Evolutionary conservation across 2,329 filamentous ascomycete species (phyloP).

Genomic region (Fusarium pininemorale): DNA sequence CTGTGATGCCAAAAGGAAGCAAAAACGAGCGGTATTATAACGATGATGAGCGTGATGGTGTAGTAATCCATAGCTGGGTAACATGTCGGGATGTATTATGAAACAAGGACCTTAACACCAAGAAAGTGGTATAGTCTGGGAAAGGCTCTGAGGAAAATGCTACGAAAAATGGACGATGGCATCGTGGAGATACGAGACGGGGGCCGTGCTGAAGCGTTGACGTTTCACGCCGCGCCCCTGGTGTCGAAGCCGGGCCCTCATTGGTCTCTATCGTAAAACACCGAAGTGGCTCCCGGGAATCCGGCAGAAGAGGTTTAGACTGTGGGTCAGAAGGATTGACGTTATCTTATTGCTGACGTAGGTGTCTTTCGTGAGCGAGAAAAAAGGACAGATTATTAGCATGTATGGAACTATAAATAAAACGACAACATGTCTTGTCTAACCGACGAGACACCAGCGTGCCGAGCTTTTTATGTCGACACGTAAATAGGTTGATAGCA

Average conservation of each 20-base stretch:
- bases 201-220: neutral
- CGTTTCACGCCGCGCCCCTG: neutral
- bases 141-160: neutral
- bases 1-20: neutral
- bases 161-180: neutral
- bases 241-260: rapidly evolving
- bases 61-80: neutral
- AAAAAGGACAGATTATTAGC: too few relatives aligned
- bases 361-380: rapidly evolving
- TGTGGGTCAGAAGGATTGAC: neutral
- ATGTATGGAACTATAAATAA: too few relatives aligned
- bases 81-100: neutral
- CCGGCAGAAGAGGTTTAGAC: neutral
- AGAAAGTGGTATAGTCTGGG: rapidly evolving
- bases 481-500: too few relatives aligned
- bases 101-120: rapidly evolving
- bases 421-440: too few relatives aligned
- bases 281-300: neutral
- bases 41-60: neutral
- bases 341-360: neutral
- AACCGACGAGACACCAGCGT: too few relatives aligned
- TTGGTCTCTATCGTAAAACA: neutral
- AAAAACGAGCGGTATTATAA: neutral
- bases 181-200: neutral
- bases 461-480: too few relatives aligned